These are phyloP conservation scores for Fusarium bulbicola DNA, from an alignment of 2,329 filamentous ascomycete genomes.

Conservation along the genomic window DNA sequence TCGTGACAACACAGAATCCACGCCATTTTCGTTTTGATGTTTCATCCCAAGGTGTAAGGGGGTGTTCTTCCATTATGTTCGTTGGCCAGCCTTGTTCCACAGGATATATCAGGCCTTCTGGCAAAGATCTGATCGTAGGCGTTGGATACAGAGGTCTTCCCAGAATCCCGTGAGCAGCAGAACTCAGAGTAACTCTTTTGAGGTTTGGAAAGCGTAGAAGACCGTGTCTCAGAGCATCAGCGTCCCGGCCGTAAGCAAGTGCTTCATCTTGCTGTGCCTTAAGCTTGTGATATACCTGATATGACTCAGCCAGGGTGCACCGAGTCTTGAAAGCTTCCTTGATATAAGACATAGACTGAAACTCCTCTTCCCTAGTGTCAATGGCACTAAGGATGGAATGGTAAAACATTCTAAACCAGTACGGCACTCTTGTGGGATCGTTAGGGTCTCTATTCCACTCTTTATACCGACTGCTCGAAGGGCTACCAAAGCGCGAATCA, in stretches of 20 bases:
- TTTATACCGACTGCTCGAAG: fast-evolving
- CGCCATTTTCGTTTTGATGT: conserved; percentile 31
- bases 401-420: not conserved
- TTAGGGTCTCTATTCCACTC: not conserved
- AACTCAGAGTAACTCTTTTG: conserved; percentile 50
- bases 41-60: not conserved
- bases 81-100: conserved; percentile 43
- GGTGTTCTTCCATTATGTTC: not conserved
- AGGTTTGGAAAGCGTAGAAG: conserved; percentile 48
- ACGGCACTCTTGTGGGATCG: not conserved
- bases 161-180: conserved; percentile 49
- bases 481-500: conserved; percentile 12
- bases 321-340: not conserved
- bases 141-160: conserved; percentile 51
- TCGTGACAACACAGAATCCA: conserved; percentile 44
- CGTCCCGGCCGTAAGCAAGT: conserved; percentile 40
- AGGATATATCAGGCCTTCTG: conserved; percentile 51
- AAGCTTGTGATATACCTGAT: conserved; percentile 45
- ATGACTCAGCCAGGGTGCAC: conserved; percentile 15
- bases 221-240: conserved; percentile 43
- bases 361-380: fast-evolving
- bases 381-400: fast-evolving
- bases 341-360: too few species aligned
- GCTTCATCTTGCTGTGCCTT: conserved; percentile 48
- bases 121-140: not conserved